Conservation (phyloP, 139 green algal species). For the Closterium sp. region DNA sequence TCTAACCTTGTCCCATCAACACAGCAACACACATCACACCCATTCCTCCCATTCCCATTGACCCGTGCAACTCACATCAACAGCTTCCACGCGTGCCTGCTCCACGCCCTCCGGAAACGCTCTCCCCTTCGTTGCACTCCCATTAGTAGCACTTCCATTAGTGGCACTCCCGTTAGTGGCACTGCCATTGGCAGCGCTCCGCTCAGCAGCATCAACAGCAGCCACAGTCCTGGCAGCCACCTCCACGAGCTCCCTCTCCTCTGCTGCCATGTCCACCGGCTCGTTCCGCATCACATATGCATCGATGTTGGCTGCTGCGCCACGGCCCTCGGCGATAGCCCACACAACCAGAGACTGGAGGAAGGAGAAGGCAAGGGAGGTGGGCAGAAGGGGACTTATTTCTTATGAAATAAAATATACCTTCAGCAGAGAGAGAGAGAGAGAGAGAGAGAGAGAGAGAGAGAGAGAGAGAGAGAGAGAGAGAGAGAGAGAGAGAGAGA, state of each 20-base stretch:
- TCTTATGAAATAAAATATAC: too few species aligned
- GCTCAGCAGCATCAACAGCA: neutral
- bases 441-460: too few species aligned
- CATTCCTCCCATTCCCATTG: neutral
- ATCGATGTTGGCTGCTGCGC: conserved; percentile 73
- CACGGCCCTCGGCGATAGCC: conserved; percentile 89
- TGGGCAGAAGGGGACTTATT: too few species aligned
- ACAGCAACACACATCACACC: neutral
- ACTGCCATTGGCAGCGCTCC: neutral
- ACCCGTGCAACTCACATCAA: conserved; percentile 11
- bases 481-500: too few species aligned
- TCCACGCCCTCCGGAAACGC: conserved; percentile 26
- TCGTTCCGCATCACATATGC: conserved; percentile 63
- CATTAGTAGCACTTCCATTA: conserved; percentile 16
- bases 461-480: too few species aligned
- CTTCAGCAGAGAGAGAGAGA: too few species aligned
- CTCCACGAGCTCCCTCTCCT: neutral
- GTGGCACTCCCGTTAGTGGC: conserved; percentile 26
- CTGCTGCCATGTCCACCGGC: neutral
- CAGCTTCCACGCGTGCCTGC: neutral
- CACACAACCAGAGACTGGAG: conserved; percentile 67
- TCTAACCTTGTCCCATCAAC: too few species aligned
- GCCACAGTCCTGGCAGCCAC: neutral
- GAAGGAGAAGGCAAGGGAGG: neutral
- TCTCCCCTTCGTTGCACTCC: neutral